Evolutionary conservation across 345 rosid genomes (phyloP).

Genomic region (Clarkia xantiana): DNA sequence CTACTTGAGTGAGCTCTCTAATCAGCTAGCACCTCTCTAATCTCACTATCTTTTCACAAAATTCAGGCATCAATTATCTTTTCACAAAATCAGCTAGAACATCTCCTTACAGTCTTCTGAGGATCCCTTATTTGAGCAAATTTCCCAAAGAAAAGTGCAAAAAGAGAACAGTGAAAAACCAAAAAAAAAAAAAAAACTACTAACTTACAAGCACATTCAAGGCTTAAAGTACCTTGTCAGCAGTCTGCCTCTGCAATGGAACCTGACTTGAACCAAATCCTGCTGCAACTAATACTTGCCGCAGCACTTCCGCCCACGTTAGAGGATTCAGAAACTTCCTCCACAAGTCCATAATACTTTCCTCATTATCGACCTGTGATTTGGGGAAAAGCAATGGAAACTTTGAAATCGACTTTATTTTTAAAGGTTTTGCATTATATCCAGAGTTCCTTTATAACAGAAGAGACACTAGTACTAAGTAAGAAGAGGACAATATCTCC

Average conservation of each 20-base stretch:
- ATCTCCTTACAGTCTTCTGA: too few relatives aligned
- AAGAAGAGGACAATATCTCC: too few relatives aligned
- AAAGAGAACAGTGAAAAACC: neutral
- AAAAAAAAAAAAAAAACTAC: neutral
- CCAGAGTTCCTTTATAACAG: too few relatives aligned
- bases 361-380: slow-evolving; percentile 61
- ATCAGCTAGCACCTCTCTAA: too few relatives aligned
- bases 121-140: too few relatives aligned
- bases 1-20: too few relatives aligned
- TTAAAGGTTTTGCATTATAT: too few relatives aligned
- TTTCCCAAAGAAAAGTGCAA: too few relatives aligned
- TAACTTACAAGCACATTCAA: slow-evolving; percentile 1
- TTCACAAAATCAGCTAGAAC: too few relatives aligned
- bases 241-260: slow-evolving; percentile 31
- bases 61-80: too few relatives aligned
- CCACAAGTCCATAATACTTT: slow-evolving; percentile 58
- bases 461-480: too few relatives aligned
- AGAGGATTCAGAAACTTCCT: slow-evolving; percentile 71
- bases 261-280: slow-evolving; percentile 74
- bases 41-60: too few relatives aligned
- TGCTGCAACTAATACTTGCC: slow-evolving; percentile 75
- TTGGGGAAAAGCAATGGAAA: slow-evolving; percentile 8
- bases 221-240: slow-evolving; percentile 43
- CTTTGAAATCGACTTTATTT: neutral
- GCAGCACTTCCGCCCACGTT: slow-evolving; percentile 83